Conservation (phyloP, 139 green algal genomes). For the Parachlorella kessleri region DNA sequence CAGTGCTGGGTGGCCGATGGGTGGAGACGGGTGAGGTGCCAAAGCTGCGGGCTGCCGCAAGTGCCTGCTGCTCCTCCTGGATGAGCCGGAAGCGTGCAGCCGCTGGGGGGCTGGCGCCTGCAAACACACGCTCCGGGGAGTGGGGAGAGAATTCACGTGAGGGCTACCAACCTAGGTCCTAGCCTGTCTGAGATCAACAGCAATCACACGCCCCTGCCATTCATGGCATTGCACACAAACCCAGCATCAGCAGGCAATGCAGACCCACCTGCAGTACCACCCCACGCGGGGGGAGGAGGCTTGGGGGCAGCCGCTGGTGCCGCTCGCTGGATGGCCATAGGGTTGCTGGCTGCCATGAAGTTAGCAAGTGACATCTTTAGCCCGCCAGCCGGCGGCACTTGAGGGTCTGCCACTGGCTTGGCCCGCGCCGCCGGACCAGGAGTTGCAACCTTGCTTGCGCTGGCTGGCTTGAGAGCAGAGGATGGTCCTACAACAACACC, state of each 20-base stretch:
- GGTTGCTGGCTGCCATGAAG: conserved; percentile 28
- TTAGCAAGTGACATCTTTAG: conserved; percentile 6
- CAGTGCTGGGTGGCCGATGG: neutral
- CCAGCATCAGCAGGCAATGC: no score
- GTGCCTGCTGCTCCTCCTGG: conserved; percentile 33
- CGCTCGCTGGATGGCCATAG: conserved; percentile 17
- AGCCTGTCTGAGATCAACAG: no score
- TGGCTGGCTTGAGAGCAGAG: no score
- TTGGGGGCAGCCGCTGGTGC: conserved; percentile 16
- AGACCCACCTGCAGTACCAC: conserved; percentile 9
- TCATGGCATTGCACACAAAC: no score
- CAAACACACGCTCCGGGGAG: no score
- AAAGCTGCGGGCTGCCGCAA: neutral
- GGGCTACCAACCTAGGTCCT: no score
- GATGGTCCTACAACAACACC: neutral
- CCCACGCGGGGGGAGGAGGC: conserved; percentile 26
- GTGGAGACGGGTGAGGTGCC: conserved; percentile 10
- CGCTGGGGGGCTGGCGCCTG: conserved; percentile 10
- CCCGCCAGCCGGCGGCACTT: no score
- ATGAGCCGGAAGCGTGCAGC: conserved; percentile 6
- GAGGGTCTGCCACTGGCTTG: no score
- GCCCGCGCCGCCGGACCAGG: no score
- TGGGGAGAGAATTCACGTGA: no score
- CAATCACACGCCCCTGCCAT: no score
- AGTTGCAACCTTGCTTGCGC: no score